phyloP scores from a whole-genome alignment of 257 asterid genomes.

The Fraxinus anomala region DNA sequence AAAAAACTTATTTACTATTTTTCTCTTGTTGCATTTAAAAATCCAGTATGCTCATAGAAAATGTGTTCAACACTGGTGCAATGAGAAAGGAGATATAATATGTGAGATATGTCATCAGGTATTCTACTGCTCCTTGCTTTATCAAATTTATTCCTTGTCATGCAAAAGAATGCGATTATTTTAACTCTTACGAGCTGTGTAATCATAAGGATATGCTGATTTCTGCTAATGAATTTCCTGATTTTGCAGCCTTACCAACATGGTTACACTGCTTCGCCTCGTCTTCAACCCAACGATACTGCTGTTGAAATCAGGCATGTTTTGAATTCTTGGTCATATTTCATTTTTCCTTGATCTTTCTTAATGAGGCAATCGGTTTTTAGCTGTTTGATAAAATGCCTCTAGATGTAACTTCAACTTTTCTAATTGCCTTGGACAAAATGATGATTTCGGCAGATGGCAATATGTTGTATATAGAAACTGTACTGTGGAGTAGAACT shows the following conservation, averaged over 20 bases:
- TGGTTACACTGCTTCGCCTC: constrained; percentile 54
- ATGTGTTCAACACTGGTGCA: constrained; percentile 57
- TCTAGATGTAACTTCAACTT: not conserved
- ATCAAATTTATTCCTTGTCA: not conserved
- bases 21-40: not conserved
- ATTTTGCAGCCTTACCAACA: constrained; percentile 46
- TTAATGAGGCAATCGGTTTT: not conserved
- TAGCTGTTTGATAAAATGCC: not conserved
- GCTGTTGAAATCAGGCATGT: constrained; percentile 46
- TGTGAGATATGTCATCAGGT: constrained; percentile 63
- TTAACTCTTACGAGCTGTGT: not conserved
- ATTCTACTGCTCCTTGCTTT: not conserved
- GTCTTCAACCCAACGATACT: constrained; percentile 38
- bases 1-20: not conserved
- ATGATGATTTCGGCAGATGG: not conserved
- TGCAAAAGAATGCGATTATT: not conserved
- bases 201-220: not conserved
- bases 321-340: not conserved
- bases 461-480: not conserved
- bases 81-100: constrained; percentile 54
- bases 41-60: constrained; percentile 51
- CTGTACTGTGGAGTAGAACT: not conserved
- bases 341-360: not conserved
- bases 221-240: not conserved
- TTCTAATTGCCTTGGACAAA: not conserved